Conservation (phyloP, 2,329 filamentous ascomycete species). For the Colletotrichum musicola region DNA sequence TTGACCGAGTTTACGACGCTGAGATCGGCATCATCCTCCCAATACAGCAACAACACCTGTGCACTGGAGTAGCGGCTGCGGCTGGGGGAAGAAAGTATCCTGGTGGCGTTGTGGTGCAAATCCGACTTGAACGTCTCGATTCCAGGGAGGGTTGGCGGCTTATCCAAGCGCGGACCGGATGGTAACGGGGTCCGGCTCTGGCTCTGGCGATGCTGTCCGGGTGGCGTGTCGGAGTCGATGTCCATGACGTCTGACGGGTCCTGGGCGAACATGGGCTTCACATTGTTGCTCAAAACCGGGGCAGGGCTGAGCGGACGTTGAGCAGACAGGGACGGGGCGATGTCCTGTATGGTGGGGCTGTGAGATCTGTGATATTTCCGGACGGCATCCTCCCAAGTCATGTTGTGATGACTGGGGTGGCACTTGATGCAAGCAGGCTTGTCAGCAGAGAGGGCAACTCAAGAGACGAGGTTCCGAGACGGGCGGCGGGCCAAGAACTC, state of each 20-base stretch:
- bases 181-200: conserved; percentile 70
- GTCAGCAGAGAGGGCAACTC: conserved; percentile 36
- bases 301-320: conserved; percentile 63
- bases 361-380: conserved; percentile 66
- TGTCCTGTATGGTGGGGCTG: conserved; percentile 64
- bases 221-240: conserved; percentile 58
- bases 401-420: conserved; percentile 70
- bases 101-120: conserved; percentile 63
- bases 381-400: conserved; percentile 71
- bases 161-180: conserved; percentile 67
- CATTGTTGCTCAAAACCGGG: conserved; percentile 49
- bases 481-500: conserved; percentile 49
- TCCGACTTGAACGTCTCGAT: conserved; percentile 65
- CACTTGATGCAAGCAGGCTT: conserved; percentile 55
- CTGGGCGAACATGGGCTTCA: conserved; percentile 56
- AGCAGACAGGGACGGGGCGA: conserved; percentile 56
- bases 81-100: conserved; percentile 62
- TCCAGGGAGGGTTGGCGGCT: conserved; percentile 61
- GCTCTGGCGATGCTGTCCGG: conserved; percentile 55
- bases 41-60: conserved; percentile 66
- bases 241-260: conserved; percentile 71
- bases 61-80: conserved; percentile 67
- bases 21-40: conserved; percentile 66
- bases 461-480: neutral
- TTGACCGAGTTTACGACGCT: conserved; percentile 51